These are phyloP conservation scores for Schizophyllum commune DNA, from an alignment of 1,284 basidiomycete species.

Conservation along the genomic window DNA sequence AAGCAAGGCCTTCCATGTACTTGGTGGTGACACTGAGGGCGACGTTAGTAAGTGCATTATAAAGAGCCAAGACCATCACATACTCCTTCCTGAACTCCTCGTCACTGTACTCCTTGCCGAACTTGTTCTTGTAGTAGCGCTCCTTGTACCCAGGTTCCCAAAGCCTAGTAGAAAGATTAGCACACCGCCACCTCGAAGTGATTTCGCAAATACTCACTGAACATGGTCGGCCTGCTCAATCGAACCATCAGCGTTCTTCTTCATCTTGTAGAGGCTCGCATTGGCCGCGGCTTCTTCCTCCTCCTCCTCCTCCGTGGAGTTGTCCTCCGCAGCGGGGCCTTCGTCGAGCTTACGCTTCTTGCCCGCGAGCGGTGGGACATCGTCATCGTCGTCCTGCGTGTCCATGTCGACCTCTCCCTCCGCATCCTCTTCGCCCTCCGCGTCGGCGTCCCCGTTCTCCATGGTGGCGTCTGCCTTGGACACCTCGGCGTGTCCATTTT, in stretches of 20 bases:
- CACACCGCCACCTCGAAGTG: constrained; percentile 1
- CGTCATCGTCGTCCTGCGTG: constrained; percentile 2
- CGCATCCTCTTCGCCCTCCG: constrained; percentile 19
- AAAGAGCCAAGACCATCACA: constrained; percentile 19
- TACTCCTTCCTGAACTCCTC: constrained; percentile 70
- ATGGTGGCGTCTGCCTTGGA: neutral
- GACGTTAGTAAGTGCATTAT: constrained; percentile 8
- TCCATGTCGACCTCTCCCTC: neutral
- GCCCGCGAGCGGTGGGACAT: constrained; percentile 23
- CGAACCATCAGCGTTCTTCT: constrained; percentile 79
- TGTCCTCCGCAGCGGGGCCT: constrained; percentile 40
- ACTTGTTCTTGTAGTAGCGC: constrained; percentile 94
- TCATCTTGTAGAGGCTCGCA: constrained; percentile 29
- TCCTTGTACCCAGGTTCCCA: constrained; percentile 96
- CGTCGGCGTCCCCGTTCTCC: constrained; percentile 19
- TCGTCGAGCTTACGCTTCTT: constrained; percentile 69
- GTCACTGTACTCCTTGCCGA: constrained; percentile 72
- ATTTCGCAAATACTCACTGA: constrained; percentile 48
- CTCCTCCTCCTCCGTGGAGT: constrained; percentile 36
- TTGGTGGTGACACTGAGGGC: constrained; percentile 61
- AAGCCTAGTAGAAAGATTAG: constrained; percentile 42
- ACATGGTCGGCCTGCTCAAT: constrained; percentile 93
- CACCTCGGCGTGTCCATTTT: neutral
- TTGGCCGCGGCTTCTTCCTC: constrained; percentile 33
- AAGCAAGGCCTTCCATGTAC: constrained; percentile 93